These are phyloP conservation scores for Acer yangbiense DNA, from an alignment of 345 rosid genomes.

Conservation along the genomic window DNA sequence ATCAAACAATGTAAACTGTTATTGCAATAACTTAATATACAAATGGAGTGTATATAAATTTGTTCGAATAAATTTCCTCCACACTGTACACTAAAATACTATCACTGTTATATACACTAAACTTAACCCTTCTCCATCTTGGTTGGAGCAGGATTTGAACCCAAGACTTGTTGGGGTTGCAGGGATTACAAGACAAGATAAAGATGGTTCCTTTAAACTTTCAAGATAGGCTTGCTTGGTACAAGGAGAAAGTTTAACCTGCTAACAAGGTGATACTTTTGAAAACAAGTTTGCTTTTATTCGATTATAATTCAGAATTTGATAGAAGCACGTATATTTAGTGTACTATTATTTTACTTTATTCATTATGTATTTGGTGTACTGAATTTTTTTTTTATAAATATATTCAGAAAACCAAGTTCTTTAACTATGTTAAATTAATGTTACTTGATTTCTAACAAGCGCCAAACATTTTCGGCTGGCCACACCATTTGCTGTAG, in stretches of 20 bases:
- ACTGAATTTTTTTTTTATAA: too few species aligned
- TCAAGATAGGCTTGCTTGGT: conserved; percentile 81
- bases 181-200: conserved; percentile 86
- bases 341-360: neutral
- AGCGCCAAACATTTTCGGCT: conserved; percentile 78
- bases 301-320: neutral
- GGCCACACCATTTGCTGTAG: conserved; percentile 99
- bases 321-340: neutral
- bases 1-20: too few species aligned
- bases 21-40: too few species aligned
- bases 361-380: neutral
- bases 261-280: conserved; percentile 62
- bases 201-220: conserved; percentile 73
- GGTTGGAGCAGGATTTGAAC: too few species aligned
- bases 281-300: neutral
- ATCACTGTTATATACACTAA: too few species aligned
- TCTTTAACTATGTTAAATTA: conserved; percentile 25
- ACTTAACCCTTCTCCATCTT: too few species aligned
- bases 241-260: conserved; percentile 79
- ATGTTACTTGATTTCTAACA: conserved; percentile 57
- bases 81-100: too few species aligned
- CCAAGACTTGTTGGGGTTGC: conserved; percentile 10
- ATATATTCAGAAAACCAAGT: conserved; percentile 16
- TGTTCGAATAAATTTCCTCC: too few species aligned
- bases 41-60: too few species aligned